Evolutionary conservation across 2,329 filamentous ascomycete species (phyloP).

Genomic region (Penicillium sp.): DNA sequence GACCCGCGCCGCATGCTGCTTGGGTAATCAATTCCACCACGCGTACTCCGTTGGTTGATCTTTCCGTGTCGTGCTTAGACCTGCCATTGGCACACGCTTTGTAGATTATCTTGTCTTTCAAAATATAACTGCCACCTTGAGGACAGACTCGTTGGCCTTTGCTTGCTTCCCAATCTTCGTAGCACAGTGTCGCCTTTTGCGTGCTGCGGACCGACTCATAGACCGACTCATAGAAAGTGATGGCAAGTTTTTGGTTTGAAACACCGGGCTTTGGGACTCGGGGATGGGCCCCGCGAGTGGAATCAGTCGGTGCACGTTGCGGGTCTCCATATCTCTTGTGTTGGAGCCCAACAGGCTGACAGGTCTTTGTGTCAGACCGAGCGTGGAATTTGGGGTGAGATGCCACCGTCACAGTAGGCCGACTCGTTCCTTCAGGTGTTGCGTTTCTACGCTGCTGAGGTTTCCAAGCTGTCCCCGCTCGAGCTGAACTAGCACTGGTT

Average conservation of each 20-base stretch:
- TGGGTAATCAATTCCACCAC: conserved; percentile 24
- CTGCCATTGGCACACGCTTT: conserved; percentile 16
- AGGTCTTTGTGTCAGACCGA: too few relatives aligned
- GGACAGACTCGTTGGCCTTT: conserved; percentile 1
- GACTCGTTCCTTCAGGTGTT: conserved; percentile 29
- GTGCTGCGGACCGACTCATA: too few relatives aligned
- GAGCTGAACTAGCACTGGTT: conserved; percentile 49
- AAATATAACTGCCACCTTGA: conserved; percentile 19
- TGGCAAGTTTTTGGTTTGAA: too few relatives aligned
- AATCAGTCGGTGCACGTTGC: too few relatives aligned
- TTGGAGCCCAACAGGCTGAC: too few relatives aligned
- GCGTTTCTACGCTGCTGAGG: conserved; percentile 36
- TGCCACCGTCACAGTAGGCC: conserved; percentile 17
- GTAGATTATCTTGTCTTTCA: conserved; percentile 27
- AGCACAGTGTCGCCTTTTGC: too few relatives aligned
- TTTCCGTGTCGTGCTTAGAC: conserved; percentile 15
- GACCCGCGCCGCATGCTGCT: conserved; percentile 89
- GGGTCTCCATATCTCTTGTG: too few relatives aligned
- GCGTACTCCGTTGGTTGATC: conserved; percentile 5
- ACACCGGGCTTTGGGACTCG: too few relatives aligned
- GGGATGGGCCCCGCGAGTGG: too few relatives aligned
- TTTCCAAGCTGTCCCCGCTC: conserved; percentile 44
- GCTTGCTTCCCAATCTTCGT: too few relatives aligned
- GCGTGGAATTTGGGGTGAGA: too few relatives aligned
- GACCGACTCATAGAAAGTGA: too few relatives aligned